Evolutionary conservation across 495 filamentous ascomycete species (phyloP).

Genomic region (Immersiella caudata): DNA sequence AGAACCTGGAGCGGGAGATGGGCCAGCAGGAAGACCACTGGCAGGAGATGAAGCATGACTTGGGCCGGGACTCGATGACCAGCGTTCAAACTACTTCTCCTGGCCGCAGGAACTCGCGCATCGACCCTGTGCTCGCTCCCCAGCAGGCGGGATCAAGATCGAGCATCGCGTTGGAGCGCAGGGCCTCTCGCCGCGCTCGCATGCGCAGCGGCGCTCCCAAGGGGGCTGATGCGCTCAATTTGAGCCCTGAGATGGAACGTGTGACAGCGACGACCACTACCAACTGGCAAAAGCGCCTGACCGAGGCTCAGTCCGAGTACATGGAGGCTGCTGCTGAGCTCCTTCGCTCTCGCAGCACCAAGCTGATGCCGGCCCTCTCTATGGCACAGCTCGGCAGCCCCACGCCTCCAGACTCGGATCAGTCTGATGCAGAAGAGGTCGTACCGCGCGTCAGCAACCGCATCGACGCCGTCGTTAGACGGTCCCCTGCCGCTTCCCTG

Average conservation of each 20-base stretch:
- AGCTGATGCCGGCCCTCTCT: conserved; percentile 42
- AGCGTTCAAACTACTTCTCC: conserved; percentile 42
- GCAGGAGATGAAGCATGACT: conserved; percentile 52
- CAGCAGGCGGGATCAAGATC: conserved; percentile 29
- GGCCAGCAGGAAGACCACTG: conserved; percentile 54
- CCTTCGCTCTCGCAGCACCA: conserved; percentile 40
- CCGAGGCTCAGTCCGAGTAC: conserved; percentile 50
- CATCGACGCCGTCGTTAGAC: conserved; percentile 5
- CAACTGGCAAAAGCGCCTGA: conserved; percentile 38
- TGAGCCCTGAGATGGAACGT: conserved; percentile 24
- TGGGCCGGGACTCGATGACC: conserved; percentile 52
- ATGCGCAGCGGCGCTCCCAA: conserved; percentile 35
- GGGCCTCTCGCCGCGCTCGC: conserved; percentile 38
- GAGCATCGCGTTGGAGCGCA: conserved; percentile 39
- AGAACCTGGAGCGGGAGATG: conserved; percentile 58
- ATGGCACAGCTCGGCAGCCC: conserved; percentile 51
- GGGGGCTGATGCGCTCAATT: conserved; percentile 24
- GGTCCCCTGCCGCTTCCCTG: conserved; percentile 18
- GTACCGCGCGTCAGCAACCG: conserved; percentile 5
- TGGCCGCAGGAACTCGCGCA: conserved; percentile 31
- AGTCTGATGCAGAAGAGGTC: conserved; percentile 36
- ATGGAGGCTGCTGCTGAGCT: conserved; percentile 45
- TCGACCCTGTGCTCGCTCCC: conserved; percentile 28
- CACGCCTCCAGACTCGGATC: conserved; percentile 52
- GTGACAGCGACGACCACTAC: conserved; percentile 12